These are phyloP conservation scores for Xanthoparmelia taractica DNA, from an alignment of 495 filamentous ascomycete genomes.

Conservation along the genomic window DNA sequence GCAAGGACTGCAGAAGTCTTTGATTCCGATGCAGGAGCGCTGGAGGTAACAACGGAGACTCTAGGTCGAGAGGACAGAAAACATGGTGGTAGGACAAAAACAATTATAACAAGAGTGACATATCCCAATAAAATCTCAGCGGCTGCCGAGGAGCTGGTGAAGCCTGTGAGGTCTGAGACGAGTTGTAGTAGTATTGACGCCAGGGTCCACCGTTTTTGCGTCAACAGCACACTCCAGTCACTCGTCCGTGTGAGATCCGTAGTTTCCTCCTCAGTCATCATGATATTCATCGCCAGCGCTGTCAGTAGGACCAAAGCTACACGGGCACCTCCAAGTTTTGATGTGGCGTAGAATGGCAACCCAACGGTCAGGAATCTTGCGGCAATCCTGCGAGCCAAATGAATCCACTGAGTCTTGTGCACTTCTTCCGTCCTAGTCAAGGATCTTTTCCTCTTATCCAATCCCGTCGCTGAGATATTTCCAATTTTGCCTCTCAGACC, in stretches of 20 bases:
- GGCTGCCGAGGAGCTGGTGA: slow-evolving; percentile 1
- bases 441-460: slow-evolving; percentile 31
- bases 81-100: slow-evolving; percentile 39
- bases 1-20: slow-evolving; percentile 20
- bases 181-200: slow-evolving; percentile 19
- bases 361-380: slow-evolving; percentile 34
- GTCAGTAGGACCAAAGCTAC: slow-evolving; percentile 45
- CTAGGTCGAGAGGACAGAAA: slow-evolving; percentile 29
- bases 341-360: slow-evolving; percentile 49
- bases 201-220: slow-evolving; percentile 28
- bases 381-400: slow-evolving; percentile 11
- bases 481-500: slow-evolving; percentile 34
- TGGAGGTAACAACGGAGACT: slow-evolving; percentile 8
- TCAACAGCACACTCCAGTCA: slow-evolving; percentile 28
- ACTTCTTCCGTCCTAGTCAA: slow-evolving; percentile 4
- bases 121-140: slow-evolving; percentile 37
- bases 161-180: slow-evolving; percentile 17
- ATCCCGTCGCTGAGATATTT: slow-evolving; percentile 18
- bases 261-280: slow-evolving; percentile 23
- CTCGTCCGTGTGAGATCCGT: slow-evolving; percentile 18
- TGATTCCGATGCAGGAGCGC: slow-evolving; percentile 9
- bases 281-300: slow-evolving; percentile 36
- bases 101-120: slow-evolving; percentile 36
- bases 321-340: slow-evolving; percentile 49
- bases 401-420: slow-evolving; percentile 9